Evolutionary conservation across 208 protist species (phyloP).

Genomic region (Crithidia mellificae): DNA sequence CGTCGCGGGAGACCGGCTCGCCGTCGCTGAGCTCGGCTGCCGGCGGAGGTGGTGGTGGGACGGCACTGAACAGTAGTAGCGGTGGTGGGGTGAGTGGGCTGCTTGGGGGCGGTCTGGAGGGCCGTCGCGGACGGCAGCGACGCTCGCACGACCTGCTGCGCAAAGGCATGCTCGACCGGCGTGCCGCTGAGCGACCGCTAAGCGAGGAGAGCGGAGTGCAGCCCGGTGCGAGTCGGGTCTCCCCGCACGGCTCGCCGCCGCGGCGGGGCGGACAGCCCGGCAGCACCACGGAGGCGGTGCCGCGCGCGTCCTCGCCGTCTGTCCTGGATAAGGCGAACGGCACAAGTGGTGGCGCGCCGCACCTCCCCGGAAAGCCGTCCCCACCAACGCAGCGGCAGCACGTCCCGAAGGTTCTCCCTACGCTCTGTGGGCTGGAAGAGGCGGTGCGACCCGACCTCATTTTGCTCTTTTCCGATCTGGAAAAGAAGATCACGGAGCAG

Average conservation of each 20-base stretch:
- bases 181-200: not conserved
- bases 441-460: slow-evolving; percentile 32
- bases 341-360: not conserved
- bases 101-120: slow-evolving; percentile 6
- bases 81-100: no score
- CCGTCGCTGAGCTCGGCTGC: not conserved
- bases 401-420: slow-evolving; percentile 26
- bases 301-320: not conserved
- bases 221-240: not conserved
- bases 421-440: slow-evolving; percentile 33
- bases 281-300: not conserved
- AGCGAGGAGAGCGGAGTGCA: not conserved
- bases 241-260: not conserved
- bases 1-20: not conserved
- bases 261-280: not conserved
- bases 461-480: slow-evolving; percentile 31
- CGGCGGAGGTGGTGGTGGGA: not conserved
- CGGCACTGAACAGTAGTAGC: no score
- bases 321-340: not conserved
- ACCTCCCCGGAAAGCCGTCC: not conserved
- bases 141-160: slow-evolving; percentile 35
- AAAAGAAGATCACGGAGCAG: slow-evolving; percentile 32
- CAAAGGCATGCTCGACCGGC: slow-evolving; percentile 24
- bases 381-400: slow-evolving; percentile 14
- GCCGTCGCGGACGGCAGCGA: slow-evolving; percentile 13